These are phyloP conservation scores for Saccharum hybrid DNA, from an alignment of 202 grass and related monocot species.

Conservation along the genomic window DNA sequence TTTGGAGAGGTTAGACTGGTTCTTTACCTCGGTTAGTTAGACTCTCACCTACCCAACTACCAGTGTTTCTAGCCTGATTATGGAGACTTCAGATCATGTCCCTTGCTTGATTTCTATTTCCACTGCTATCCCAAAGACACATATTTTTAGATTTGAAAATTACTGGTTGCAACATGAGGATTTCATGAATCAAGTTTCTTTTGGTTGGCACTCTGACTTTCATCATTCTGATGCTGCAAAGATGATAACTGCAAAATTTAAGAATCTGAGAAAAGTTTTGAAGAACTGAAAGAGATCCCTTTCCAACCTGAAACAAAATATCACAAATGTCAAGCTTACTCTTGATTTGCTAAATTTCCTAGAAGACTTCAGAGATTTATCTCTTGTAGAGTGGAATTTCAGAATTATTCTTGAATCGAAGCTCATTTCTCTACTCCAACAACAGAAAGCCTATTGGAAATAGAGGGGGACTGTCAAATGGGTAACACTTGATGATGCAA, in stretches of 20 bases:
- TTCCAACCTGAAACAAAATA: too few relatives aligned
- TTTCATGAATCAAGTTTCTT: too few relatives aligned
- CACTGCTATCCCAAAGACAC: too few relatives aligned
- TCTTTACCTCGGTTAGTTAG: too few relatives aligned
- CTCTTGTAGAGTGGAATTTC: not conserved
- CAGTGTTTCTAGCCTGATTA: too few relatives aligned
- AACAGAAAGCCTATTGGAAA: not conserved
- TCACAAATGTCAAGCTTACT: not conserved
- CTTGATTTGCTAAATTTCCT: fast-evolving
- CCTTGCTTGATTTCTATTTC: too few relatives aligned
- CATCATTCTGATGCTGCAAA: too few relatives aligned
- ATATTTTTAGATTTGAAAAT: not conserved
- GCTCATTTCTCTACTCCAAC: fast-evolving
- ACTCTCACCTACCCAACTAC: fast-evolving
- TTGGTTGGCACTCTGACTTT: too few relatives aligned
- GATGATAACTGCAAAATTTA: too few relatives aligned
- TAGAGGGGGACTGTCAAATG: not conserved
- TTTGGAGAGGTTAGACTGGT: too few relatives aligned
- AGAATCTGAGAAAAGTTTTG: too few relatives aligned
- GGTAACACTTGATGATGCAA: not conserved
- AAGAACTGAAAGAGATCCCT: fast-evolving
- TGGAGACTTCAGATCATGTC: too few relatives aligned
- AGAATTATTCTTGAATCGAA: fast-evolving
- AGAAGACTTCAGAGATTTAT: not conserved
- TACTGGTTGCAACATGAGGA: not conserved